A percentile compares a stretch with the other conserved stretches of the same genome.
Conservation (phyloP, 345 rosid species). For the Brassica cretica region DNA sequence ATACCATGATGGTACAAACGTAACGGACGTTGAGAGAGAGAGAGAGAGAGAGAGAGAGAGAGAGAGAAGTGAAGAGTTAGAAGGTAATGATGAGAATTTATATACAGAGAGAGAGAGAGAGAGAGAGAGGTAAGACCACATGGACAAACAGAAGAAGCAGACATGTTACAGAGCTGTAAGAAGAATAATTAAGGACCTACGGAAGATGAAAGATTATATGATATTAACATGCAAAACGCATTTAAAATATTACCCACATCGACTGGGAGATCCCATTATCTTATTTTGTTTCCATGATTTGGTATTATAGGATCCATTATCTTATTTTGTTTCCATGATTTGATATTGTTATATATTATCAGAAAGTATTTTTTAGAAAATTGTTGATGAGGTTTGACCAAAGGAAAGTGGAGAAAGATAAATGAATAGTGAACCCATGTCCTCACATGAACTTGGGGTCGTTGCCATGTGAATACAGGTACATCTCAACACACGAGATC, state of each 20-base stretch:
- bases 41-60: neutral
- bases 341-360: too few relatives aligned
- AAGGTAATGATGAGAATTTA: conserved; percentile 21
- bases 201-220: conserved; percentile 25
- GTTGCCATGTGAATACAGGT: conserved; percentile 33
- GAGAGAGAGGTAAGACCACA: conserved; percentile 32
- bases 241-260: conserved; percentile 1
- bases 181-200: conserved; percentile 35
- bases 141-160: conserved; percentile 34
- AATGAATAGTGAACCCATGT: conserved; percentile 32
- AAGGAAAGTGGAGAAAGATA: neutral
- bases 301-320: neutral
- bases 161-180: conserved; percentile 38
- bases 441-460: conserved; percentile 37
- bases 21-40: conserved; percentile 11
- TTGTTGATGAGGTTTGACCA: conserved; percentile 25
- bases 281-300: conserved; percentile 10
- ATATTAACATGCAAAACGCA: conserved; percentile 30
- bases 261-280: conserved; percentile 8
- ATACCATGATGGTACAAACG: conserved; percentile 21
- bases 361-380: too few relatives aligned
- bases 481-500: conserved; percentile 25
- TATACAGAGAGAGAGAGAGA: neutral
- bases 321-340: conserved; percentile 10
- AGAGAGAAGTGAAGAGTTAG: conserved; percentile 24